Base-by-base conservation (phyloP, 2,329 filamentous ascomycete species). In the Cladophialophora bantiana region DNA sequence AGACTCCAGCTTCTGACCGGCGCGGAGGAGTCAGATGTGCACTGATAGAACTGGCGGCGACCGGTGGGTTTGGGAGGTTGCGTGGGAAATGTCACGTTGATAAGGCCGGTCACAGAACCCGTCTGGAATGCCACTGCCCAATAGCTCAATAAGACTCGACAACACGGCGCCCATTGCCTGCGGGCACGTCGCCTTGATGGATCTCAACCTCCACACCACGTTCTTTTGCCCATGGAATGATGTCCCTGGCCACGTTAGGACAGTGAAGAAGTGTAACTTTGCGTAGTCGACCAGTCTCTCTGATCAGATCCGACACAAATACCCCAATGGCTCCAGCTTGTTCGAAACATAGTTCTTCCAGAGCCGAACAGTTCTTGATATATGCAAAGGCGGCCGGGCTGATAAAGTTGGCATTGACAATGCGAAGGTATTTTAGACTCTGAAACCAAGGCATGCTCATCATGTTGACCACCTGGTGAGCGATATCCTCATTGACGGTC, bases 221-320 rank as follows among this genome's bases (percentile, higher is more conserved):
- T 26, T 32, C 42, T 18, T 58, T 45, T 2, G 63, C 66, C 64
- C 63, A 70, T 6, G 62, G 34, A 20, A 68, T 58, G 20, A 68
- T 54, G 48, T 70, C 68, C n/a, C 53, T 54, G 12, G 62, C 64
- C 13, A 71, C 67, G 20, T 64, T 48, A 20, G 31, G 3, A 32
- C 69, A 71, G 20, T 61, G 34, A 13, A n/a, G 7, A 34, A 71
- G 55, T 0, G 26, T 42, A 12, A 69, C 55, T 31, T 62, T 57
- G 13, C 55, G 59, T 13, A 71, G 12, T 32, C 64, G 64, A n/a
- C 18, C 52, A 7, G n/a, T n/a, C 10, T 20, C 63, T 42, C 59
- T 50, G 50, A 71, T 42, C 40, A 71, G 32, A 34, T 68, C 69
- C 9, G 59, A 48, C 10, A 71, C 26, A 42, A 71, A 69, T 7